A percentile compares a stretch with the other conserved stretches of the same genome.
These are phyloP conservation scores for Pyrenula massariospora DNA, from an alignment of 495 filamentous ascomycete genomes.

Conservation along the genomic window DNA sequence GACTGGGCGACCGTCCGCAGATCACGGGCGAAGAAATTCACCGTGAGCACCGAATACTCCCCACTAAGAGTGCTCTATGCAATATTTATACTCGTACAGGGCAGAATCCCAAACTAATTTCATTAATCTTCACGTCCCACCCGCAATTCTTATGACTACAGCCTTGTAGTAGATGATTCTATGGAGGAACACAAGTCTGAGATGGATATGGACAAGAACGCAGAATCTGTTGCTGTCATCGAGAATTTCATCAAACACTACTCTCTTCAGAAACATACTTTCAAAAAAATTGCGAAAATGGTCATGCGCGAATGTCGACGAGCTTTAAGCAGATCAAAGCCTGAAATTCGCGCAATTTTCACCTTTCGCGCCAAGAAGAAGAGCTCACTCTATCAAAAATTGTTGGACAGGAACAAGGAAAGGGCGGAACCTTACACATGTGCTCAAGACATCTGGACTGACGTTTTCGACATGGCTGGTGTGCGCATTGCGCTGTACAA, in stretches of 20 bases:
- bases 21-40: no score
- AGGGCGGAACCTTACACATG: neutral
- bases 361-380: neutral
- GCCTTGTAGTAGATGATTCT: no score
- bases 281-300: neutral
- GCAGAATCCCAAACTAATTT: no score
- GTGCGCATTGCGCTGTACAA: neutral
- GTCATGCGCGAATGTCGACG: neutral
- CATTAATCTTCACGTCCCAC: no score
- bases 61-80: no score
- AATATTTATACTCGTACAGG: no score
- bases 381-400: neutral
- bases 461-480: neutral
- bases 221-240: neutral
- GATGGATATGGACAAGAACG: neutral
- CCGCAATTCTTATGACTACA: no score
- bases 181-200: no score
- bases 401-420: neutral
- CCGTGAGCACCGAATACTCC: no score
- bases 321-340: neutral
- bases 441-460: neutral
- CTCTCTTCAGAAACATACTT: neutral
- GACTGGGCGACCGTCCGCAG: no score
- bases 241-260: neutral
- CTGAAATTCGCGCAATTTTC: neutral